These are phyloP conservation scores for Astrephomene gubernaculifera DNA, from an alignment of 139 green algal genomes.

Conservation along the genomic window DNA sequence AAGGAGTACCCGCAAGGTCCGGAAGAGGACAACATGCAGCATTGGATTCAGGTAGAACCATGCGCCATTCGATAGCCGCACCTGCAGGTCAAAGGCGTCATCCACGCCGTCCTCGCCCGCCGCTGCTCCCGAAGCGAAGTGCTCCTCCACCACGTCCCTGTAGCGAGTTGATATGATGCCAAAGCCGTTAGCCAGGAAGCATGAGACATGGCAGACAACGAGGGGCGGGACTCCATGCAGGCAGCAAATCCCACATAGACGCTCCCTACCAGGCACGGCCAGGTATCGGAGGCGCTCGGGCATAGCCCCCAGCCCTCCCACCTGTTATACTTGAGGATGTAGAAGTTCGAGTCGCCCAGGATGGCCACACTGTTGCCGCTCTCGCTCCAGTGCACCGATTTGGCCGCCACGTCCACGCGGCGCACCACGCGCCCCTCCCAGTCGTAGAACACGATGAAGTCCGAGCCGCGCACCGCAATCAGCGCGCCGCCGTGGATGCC, in stretches of 20 bases:
- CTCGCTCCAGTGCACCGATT: slow-evolving; percentile 90
- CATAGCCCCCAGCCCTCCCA: neutral
- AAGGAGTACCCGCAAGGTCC: too few species aligned
- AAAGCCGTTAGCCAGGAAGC: too few species aligned
- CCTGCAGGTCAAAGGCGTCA: slow-evolving; percentile 97
- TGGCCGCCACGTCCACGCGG: slow-evolving; percentile 92
- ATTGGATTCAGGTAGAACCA: too few species aligned
- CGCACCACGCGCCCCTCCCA: slow-evolving; percentile 89
- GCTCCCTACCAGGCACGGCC: too few species aligned
- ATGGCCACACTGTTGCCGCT: slow-evolving; percentile 90
- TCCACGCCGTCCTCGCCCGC: slow-evolving; percentile 95
- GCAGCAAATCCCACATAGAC: too few species aligned
- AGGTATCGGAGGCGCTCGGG: too few species aligned
- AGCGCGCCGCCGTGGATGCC: slow-evolving; percentile 92
- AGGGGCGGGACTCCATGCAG: too few species aligned
- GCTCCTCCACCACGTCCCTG: slow-evolving; percentile 70
- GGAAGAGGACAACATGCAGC: neutral
- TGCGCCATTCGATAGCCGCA: slow-evolving; percentile 52
- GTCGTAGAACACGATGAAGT: slow-evolving; percentile 98
- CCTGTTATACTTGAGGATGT: slow-evolving; percentile 88
- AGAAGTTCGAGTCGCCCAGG: slow-evolving; percentile 85
- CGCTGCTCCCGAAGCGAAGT: slow-evolving; percentile 65
- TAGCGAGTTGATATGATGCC: neutral
- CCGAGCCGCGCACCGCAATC: slow-evolving; percentile 78
- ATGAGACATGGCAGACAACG: too few species aligned